These are phyloP conservation scores for Termitomyces sp. DNA, from an alignment of 768 basidiomycete genomes.

Conservation along the genomic window DNA sequence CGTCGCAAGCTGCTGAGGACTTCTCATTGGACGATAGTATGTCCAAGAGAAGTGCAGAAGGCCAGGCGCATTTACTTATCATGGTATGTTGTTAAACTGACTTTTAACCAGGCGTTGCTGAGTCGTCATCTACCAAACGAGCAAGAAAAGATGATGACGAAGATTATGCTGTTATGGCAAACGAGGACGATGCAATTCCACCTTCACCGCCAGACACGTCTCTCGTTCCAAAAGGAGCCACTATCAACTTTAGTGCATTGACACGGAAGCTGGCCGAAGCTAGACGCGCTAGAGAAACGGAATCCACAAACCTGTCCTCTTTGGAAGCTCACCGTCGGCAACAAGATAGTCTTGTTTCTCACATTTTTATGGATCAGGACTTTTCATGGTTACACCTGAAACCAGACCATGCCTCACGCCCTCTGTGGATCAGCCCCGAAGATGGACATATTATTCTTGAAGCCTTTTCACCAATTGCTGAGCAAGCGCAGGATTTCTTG, in stretches of 20 bases:
- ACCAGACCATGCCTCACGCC: conserved; percentile 86
- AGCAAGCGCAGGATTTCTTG: conserved; percentile 97
- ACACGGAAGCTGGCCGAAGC: conserved; percentile 75
- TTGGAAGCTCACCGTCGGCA: conserved; percentile 66
- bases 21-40: conserved; percentile 12
- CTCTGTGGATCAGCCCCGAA: conserved; percentile 94
- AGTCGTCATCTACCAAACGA: conserved; percentile 36
- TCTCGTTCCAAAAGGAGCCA: conserved; percentile 66
- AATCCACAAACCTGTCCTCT: conserved; percentile 43
- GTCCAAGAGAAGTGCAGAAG: conserved; percentile 40
- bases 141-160: conserved; percentile 44
- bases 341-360: conserved; percentile 73
- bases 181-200: conserved; percentile 56
- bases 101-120: conserved; percentile 20
- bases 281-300: conserved; percentile 43
- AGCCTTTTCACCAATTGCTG: conserved; percentile 95
- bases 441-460: conserved; percentile 94
- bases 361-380: conserved; percentile 83
- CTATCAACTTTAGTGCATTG: conserved; percentile 85
- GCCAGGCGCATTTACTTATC: conserved; percentile 19
- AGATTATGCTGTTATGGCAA: conserved; percentile 56
- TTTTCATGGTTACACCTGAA: conserved; percentile 87
- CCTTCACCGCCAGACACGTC: conserved; percentile 50
- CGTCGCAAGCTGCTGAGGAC: background rate
- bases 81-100: background rate